phyloP scores from a whole-genome alignment of 2,329 filamentous ascomycete species.

The Drechslerella stenobrocha region DNA sequence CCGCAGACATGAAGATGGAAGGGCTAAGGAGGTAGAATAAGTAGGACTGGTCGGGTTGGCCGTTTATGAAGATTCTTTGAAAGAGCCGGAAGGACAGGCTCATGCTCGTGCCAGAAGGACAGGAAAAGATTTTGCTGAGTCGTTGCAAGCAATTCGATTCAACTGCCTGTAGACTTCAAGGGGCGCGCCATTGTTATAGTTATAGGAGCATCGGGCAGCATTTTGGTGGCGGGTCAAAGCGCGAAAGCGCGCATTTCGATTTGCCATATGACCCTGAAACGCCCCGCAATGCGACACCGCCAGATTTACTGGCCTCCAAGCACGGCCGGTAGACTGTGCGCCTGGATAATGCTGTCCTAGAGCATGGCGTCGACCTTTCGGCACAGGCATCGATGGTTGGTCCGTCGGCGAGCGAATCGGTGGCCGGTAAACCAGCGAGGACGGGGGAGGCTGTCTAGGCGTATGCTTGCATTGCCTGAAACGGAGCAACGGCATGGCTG shows the following conservation, averaged over 20 bases:
- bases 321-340: not conserved
- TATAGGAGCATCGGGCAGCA: not conserved
- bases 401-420: not conserved
- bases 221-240: not conserved
- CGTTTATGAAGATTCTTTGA: not conserved
- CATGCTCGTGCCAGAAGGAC: not conserved
- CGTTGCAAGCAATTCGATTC: not conserved
- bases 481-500: conserved; percentile 42
- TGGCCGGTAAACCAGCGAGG: not conserved
- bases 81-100: not conserved
- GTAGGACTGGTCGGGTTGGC: not conserved
- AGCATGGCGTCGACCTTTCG: not conserved
- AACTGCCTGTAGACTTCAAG: not conserved
- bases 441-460: not conserved
- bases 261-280: not conserved
- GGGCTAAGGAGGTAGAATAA: not conserved
- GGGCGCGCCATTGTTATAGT: not conserved
- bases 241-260: not conserved
- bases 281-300: conserved; percentile 1
- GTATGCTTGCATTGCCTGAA: conserved; percentile 30
- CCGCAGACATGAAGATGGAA: not conserved
- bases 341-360: not conserved
- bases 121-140: not conserved
- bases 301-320: not conserved
- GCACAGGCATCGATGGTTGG: not conserved